Evolutionary conservation across 1,284 basidiomycete genomes (phyloP).

Genomic region (Golubevia pallescens): DNA sequence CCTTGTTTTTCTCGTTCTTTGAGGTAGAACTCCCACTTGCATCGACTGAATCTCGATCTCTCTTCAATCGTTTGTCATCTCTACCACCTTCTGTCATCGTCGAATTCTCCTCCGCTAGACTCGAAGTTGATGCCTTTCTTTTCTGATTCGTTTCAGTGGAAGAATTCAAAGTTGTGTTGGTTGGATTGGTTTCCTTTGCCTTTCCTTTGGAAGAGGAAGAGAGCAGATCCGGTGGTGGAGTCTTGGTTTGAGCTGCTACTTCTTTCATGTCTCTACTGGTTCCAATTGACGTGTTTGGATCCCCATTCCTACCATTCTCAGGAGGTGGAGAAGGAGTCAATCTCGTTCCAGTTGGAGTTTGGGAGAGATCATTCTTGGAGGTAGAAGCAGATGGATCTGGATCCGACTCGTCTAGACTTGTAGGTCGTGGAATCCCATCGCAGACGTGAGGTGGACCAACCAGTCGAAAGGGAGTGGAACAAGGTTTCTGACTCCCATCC

Average conservation of each 20-base stretch:
- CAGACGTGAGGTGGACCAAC: conserved; percentile 53
- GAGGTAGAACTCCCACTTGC: neutral
- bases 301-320: neutral
- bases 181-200: neutral
- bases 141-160: neutral
- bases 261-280: neutral
- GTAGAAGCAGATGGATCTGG: neutral
- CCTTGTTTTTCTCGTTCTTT: neutral
- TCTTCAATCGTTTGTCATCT: conserved; percentile 8
- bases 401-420: neutral
- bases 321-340: conserved; percentile 8
- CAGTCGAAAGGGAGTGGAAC: conserved; percentile 40
- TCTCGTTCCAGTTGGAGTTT: conserved; percentile 4
- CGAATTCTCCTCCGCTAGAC: neutral
- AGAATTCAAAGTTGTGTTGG: neutral
- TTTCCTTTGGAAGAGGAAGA: conserved; percentile 5
- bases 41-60: neutral
- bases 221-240: conserved; percentile 5
- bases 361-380: conserved; percentile 12
- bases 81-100: neutral
- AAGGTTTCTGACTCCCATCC: conserved; percentile 50
- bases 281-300: neutral
- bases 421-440: conserved; percentile 22
- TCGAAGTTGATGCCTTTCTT: neutral
- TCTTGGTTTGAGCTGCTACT: neutral